Evolutionary conservation across 108 stramenopile genomes (phyloP), one percentile per base, ranked within the genome.

Genomic region (Nannochloropsis gaditana): DNA sequence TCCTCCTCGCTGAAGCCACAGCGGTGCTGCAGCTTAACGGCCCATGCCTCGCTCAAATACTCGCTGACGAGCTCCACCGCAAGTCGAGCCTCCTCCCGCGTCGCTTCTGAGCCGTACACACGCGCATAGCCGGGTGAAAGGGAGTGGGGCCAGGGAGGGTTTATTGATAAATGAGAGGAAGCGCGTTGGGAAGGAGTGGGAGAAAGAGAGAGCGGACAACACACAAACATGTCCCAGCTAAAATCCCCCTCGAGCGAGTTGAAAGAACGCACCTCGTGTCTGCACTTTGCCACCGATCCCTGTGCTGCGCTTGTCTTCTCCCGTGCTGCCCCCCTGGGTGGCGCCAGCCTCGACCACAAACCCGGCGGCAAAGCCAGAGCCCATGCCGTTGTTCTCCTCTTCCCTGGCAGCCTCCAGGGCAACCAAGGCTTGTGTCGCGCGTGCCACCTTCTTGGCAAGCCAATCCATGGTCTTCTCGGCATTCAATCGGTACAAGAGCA

Each of bases 401-500:
- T 59, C 42, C 10, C 41, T 83, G 5, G n/a, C 79, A 44, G 42
- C 83, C 11, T 83, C 84, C 1, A 84, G 81, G 42, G 82, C 85
- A 5, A 43, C 15, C 41, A 89, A 85, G 10, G 81, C 84, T 4
- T 9, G 6, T 11, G 87, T 83, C 11, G 87, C 85, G 9, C 87
- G 84, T n/a, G 85, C 85, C 8, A 89, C 86, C 85, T 88, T 89
- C 15, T 43, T 59, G 44, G 44, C 5, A n/a, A 89, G 87, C 88
- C 88, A 89, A 5, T 84, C 41, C 44, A 89, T 3, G 9, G 84
- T 87, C 42, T 43, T 80, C 9, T 85, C 84, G 84, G 86, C 87
- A 86, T 89, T 89, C 41, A 87, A 82, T 31, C 88, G 88, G 82
- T 87, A 85, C 4, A 89, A 85, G 15, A 89, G 84, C 31, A 85